Evolutionary conservation across 2,329 filamentous ascomycete species (phyloP).

Genomic region (Colletotrichum sp.): DNA sequence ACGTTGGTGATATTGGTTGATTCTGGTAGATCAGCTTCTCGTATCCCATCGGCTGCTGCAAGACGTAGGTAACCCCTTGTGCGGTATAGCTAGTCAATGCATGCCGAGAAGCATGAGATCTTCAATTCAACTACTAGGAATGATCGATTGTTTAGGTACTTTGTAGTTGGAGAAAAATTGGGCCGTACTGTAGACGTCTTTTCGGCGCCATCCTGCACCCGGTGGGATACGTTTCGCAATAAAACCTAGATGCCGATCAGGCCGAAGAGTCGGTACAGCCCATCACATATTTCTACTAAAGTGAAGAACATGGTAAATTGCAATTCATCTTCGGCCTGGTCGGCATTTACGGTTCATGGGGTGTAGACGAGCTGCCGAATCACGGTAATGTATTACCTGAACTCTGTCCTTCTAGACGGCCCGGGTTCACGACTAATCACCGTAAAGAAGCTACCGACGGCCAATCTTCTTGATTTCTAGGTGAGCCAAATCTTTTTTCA

Average conservation of each 20-base stretch:
- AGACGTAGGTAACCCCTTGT: background rate
- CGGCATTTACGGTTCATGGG: too few species aligned
- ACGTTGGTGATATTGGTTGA: background rate
- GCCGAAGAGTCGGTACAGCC: background rate
- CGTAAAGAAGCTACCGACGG: too few species aligned
- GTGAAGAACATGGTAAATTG: background rate
- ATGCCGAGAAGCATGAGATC: background rate
- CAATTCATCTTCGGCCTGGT: background rate
- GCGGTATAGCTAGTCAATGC: background rate
- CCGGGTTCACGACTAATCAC: background rate
- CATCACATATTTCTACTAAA: background rate
- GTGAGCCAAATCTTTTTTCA: too few species aligned
- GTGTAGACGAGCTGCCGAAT: background rate
- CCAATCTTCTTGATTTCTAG: too few species aligned
- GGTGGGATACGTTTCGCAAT: background rate
- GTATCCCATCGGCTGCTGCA: background rate
- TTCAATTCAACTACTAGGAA: background rate
- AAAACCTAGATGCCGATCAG: background rate
- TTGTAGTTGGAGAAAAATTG: background rate
- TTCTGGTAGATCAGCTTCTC: background rate
- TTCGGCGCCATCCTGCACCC: background rate
- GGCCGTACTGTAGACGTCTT: background rate
- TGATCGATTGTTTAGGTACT: too few species aligned
- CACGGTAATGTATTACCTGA: background rate
- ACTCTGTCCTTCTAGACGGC: rapidly evolving